Percentiles rank a stretch among this genome's conserved stretches.
Evolutionary conservation across 1,139 yeast species (phyloP).

Genomic region (Lodderomyces beijingensis): DNA sequence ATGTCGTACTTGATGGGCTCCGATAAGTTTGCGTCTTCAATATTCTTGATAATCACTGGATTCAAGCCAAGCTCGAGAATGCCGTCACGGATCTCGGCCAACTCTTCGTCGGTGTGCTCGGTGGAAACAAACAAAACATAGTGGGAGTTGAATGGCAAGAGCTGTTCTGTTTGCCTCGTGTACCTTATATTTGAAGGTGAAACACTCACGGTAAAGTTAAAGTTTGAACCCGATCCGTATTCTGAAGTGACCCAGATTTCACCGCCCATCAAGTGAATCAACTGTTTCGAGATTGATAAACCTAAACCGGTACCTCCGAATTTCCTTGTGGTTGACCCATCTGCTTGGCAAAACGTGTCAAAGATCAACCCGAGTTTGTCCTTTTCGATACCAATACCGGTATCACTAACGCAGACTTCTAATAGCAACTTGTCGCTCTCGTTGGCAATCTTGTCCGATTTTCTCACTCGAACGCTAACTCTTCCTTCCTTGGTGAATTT

Average conservation of each 20-base stretch:
- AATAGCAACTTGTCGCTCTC: slow-evolving; percentile 57
- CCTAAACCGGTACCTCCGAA: slow-evolving; percentile 93
- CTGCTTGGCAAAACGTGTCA: slow-evolving; percentile 89
- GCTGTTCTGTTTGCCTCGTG: slow-evolving; percentile 61
- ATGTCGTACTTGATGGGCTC: slow-evolving; percentile 70
- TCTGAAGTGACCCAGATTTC: slow-evolving; percentile 84
- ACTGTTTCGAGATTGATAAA: slow-evolving; percentile 77
- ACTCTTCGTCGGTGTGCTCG: slow-evolving; percentile 51
- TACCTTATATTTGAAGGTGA: slow-evolving; percentile 67
- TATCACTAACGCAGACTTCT: slow-evolving; percentile 83
- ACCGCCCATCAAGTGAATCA: slow-evolving; percentile 87
- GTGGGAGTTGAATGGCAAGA: slow-evolving; percentile 71
- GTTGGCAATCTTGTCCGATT: slow-evolving; percentile 40
- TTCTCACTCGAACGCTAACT: slow-evolving; percentile 60
- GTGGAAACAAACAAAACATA: slow-evolving; percentile 66
- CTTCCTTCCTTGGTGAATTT: slow-evolving; percentile 80
- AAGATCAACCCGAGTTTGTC: slow-evolving; percentile 80
- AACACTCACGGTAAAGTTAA: slow-evolving; percentile 74
- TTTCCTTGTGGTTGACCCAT: slow-evolving; percentile 86
- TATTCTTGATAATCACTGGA: slow-evolving; percentile 48
- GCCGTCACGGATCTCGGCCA: slow-evolving; percentile 39
- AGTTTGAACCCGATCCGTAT: slow-evolving; percentile 79
- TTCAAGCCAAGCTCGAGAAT: slow-evolving; percentile 42
- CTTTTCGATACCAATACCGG: slow-evolving; percentile 84
- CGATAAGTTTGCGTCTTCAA: slow-evolving; percentile 45